Percentiles rank a stretch among this genome's conserved stretches.
Conservation (phyloP, 805 yeast species). For the Clavispora carvajalis region DNA sequence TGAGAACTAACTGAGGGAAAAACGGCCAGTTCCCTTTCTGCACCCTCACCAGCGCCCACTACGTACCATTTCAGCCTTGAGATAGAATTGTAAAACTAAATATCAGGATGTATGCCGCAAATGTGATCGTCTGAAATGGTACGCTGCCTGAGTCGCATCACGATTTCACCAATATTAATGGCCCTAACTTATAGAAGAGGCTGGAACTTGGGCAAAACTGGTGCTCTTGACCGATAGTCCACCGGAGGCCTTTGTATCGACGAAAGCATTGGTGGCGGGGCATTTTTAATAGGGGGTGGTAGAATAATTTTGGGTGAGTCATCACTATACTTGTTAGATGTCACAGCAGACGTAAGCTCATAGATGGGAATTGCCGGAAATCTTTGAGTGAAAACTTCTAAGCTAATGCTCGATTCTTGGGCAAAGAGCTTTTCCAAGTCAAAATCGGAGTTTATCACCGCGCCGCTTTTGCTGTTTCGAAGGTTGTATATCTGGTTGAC, state of each 20-base stretch:
- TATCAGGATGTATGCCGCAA: too few species aligned
- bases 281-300: slow-evolving; percentile 28
- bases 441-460: slow-evolving; percentile 25
- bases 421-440: slow-evolving; percentile 37
- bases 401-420: slow-evolving; percentile 25
- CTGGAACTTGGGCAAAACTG: slow-evolving; percentile 12
- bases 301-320: slow-evolving; percentile 24
- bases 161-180: too few species aligned
- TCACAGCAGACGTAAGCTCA: slow-evolving; percentile 30
- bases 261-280: slow-evolving; percentile 11
- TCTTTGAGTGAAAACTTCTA: slow-evolving; percentile 33
- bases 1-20: too few species aligned
- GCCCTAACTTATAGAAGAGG: slow-evolving; percentile 11
- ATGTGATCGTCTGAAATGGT: too few species aligned
- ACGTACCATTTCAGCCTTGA: too few species aligned
- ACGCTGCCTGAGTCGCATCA: too few species aligned
- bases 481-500: slow-evolving; percentile 21
- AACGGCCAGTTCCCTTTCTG: too few species aligned
- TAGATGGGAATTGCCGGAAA: slow-evolving; percentile 31
- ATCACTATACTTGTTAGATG: slow-evolving; percentile 14
- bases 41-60: too few species aligned
- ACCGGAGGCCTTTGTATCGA: slow-evolving; percentile 3
- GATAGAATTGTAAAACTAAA: too few species aligned
- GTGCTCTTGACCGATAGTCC: background rate
- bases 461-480: slow-evolving; percentile 21